Conservation (phyloP, 371 early-diverging fungal genomes). For the Apophysomyces sp. region DNA sequence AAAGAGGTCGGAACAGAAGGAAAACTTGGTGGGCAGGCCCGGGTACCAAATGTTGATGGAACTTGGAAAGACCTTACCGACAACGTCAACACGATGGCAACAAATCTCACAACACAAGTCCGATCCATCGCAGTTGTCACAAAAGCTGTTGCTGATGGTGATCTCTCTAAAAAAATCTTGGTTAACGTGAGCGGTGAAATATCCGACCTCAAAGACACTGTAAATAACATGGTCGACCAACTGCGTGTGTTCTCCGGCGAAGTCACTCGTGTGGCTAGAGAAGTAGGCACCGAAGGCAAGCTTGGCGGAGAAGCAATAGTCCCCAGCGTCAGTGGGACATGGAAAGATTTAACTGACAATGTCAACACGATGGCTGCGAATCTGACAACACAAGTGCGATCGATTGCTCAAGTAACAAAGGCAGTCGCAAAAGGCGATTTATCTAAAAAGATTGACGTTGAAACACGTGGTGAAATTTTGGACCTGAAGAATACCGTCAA, state of each 20-base stretch:
- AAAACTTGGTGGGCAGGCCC: slow-evolving; percentile 46
- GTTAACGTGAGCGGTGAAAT: slow-evolving; percentile 47
- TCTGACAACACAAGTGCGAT: slow-evolving; percentile 62
- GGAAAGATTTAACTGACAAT: slow-evolving; percentile 67
- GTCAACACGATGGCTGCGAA: slow-evolving; percentile 66
- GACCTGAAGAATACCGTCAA: slow-evolving; percentile 71
- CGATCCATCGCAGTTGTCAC: slow-evolving; percentile 56
- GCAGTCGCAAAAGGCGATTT: slow-evolving; percentile 65
- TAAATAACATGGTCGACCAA: slow-evolving; percentile 41
- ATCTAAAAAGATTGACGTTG: slow-evolving; percentile 64
- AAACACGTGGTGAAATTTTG: slow-evolving; percentile 68
- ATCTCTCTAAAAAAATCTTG: slow-evolving; percentile 43
- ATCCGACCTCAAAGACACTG: slow-evolving; percentile 37
- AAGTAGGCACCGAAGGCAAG: slow-evolving; percentile 59
- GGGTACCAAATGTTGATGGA: slow-evolving; percentile 55
- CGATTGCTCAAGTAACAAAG: slow-evolving; percentile 62
- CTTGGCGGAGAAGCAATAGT: slow-evolving; percentile 43
- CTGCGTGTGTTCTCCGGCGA: slow-evolving; percentile 48
- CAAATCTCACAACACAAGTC: slow-evolving; percentile 63
- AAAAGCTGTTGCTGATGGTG: slow-evolving; percentile 60
- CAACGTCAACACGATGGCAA: slow-evolving; percentile 64
- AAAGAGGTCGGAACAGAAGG: slow-evolving; percentile 59
- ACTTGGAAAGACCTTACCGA: slow-evolving; percentile 69
- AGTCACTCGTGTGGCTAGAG: slow-evolving; percentile 45
- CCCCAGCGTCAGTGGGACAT: slow-evolving; percentile 57